Conservation (phyloP, 1,139 yeast species). For the Suhomyces ambrosiae region DNA sequence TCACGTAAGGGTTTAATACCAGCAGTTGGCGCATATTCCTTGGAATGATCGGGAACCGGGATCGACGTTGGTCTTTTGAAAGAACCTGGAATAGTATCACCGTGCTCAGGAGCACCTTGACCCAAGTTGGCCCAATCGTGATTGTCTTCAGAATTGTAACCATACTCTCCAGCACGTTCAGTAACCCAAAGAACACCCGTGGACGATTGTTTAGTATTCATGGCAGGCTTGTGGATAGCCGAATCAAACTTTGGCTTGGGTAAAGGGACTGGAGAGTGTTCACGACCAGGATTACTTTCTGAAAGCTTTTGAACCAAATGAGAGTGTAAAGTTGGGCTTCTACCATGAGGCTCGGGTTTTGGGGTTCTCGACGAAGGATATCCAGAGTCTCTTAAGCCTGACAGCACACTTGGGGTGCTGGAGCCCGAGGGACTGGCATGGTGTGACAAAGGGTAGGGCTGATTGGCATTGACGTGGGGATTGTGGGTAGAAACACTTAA, state of each 20-base stretch:
- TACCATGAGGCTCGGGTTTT: conserved; percentile 12
- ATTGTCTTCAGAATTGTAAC: conserved; percentile 51
- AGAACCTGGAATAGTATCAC: conserved; percentile 62
- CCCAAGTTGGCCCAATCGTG: conserved; percentile 67
- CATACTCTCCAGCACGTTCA: conserved; percentile 64
- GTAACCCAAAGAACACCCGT: conserved; percentile 75
- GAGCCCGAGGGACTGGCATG: conserved; percentile 3
- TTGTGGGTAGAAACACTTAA: conserved; percentile 8
- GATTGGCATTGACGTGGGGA: conserved; percentile 11
- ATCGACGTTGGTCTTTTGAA: conserved; percentile 57
- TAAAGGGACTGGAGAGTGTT: conserved; percentile 52
- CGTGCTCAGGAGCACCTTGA: conserved; percentile 73
- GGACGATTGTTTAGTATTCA: conserved; percentile 63
- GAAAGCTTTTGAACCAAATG: conserved; percentile 37
- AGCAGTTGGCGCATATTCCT: conserved; percentile 69
- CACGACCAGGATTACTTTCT: conserved; percentile 39
- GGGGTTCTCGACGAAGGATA: conserved; percentile 28
- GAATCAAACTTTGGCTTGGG: conserved; percentile 52
- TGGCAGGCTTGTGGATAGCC: conserved; percentile 57
- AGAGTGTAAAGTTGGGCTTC: conserved; percentile 10
- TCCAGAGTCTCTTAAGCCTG: conserved; percentile 13
- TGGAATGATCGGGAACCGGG: conserved; percentile 53
- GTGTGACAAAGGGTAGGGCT: conserved; percentile 2
- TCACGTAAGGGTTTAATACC: conserved; percentile 60
- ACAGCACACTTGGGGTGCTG: conserved; percentile 13